Evolutionary conservation across 2,329 filamentous ascomycete genomes (phyloP).

Genomic region (Nothophoma quercina): DNA sequence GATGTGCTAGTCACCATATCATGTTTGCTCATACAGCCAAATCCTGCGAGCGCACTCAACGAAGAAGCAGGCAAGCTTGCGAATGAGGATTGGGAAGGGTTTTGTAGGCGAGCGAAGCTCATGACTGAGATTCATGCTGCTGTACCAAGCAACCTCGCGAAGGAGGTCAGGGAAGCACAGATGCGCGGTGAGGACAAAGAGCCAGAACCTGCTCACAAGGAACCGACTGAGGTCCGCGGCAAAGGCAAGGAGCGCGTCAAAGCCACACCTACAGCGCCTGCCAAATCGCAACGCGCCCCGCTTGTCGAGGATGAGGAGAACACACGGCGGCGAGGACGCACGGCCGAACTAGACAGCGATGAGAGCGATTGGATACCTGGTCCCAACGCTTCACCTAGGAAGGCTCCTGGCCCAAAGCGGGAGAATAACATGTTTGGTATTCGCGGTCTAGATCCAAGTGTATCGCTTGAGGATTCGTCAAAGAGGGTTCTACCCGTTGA

Average conservation of each 20-base stretch:
- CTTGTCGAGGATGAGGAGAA: conserved; percentile 47
- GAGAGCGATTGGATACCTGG: conserved; percentile 50
- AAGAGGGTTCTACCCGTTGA: conserved; percentile 24
- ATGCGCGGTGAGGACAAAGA: conserved; percentile 60
- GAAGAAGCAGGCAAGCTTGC: conserved; percentile 66
- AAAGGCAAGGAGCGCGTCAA: conserved; percentile 35
- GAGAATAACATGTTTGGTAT: conserved; percentile 43
- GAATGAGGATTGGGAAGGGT: conserved; percentile 64
- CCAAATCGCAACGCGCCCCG: conserved; percentile 29
- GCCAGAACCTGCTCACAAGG: conserved; percentile 17
- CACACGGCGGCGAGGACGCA: conserved; percentile 27
- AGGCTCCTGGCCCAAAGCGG: conserved; percentile 17
- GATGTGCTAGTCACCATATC: conserved; percentile 67
- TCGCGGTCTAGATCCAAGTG: conserved; percentile 30
- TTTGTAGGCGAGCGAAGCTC: conserved; percentile 63
- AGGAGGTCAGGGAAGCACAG: conserved; percentile 62
- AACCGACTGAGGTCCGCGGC: conserved; percentile 27
- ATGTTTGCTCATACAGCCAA: conserved; percentile 69
- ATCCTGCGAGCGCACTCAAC: conserved; percentile 70
- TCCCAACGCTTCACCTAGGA: conserved; percentile 27
- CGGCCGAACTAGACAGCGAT: conserved; percentile 36
- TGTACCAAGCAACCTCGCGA: conserved; percentile 56
- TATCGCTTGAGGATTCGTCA: conserved; percentile 33
- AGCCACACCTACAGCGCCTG: conserved; percentile 20
- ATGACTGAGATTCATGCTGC: conserved; percentile 70